Conservation (phyloP, 345 rosid species). For the Eucalyptus globulus region DNA sequence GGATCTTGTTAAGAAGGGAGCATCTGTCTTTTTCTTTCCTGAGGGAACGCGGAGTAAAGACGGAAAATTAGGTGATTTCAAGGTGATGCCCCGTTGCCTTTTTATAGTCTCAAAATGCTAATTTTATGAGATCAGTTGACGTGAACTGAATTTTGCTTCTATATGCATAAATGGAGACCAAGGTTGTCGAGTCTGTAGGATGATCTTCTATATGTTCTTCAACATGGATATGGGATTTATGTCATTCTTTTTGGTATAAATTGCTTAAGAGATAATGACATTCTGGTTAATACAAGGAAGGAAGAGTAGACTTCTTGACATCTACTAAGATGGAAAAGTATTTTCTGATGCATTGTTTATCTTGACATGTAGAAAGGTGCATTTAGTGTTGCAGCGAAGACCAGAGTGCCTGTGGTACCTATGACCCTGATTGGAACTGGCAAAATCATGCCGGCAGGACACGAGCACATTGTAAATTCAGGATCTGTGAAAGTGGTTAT, state of each 20-base stretch:
- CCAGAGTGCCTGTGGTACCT: conserved; percentile 72
- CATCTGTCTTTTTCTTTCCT: conserved; percentile 80
- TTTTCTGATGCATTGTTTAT: background rate
- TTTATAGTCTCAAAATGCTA: background rate
- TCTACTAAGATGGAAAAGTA: background rate
- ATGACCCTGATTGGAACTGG: conserved; percentile 87
- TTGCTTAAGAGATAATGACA: background rate
- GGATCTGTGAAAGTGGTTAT: conserved; percentile 64
- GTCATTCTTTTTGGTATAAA: background rate
- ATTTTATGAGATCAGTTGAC: background rate
- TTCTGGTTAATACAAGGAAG: background rate
- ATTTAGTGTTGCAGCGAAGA: conserved; percentile 77
- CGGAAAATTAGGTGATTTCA: conserved; percentile 70
- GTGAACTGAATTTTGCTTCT: background rate
- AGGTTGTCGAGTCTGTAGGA: background rate
- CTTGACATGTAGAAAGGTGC: conserved; percentile 72
- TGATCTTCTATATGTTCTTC: background rate
- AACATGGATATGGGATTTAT: background rate
- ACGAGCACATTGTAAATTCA: conserved; percentile 52
- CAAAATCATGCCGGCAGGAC: conserved; percentile 85
- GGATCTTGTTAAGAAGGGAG: conserved; percentile 69
- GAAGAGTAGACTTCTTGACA: background rate
- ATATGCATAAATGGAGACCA: background rate
- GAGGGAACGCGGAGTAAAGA: conserved; percentile 95
- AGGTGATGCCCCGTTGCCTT: conserved; percentile 27